Percentiles rank a stretch among this genome's conserved stretches.
Conservation (phyloP, 768 basidiomycete species). For the Ramaria sp. region DNA sequence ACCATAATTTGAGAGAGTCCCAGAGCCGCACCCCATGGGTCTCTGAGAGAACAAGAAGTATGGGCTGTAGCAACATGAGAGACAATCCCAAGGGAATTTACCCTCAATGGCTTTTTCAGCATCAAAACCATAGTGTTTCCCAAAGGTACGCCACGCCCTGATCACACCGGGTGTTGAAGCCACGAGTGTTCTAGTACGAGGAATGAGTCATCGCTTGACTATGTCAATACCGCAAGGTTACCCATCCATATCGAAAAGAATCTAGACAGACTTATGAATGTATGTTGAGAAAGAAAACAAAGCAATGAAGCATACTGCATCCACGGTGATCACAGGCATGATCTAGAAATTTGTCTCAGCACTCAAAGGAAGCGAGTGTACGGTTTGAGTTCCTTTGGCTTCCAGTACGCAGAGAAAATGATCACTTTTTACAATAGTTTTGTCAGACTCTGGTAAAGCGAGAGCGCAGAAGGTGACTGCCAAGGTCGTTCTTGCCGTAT, state of each 20-base stretch:
- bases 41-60: conserved; percentile 16
- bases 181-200: conserved; percentile 45
- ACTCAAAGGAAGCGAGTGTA: neutral
- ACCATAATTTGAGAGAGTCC: conserved; percentile 66
- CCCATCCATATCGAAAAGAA: conserved; percentile 25
- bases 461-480: too few relatives aligned
- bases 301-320: conserved; percentile 15
- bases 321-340: conserved; percentile 14
- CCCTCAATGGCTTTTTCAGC: conserved; percentile 28
- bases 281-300: neutral
- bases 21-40: conserved; percentile 69
- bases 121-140: conserved; percentile 49
- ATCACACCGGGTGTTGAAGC: conserved; percentile 82
- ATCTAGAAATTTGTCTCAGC: neutral
- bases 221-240: conserved; percentile 3
- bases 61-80: conserved; percentile 26
- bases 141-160: conserved; percentile 65
- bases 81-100: conserved; percentile 21
- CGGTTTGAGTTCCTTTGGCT: too few relatives aligned
- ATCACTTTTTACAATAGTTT: too few relatives aligned
- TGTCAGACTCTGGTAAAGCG: too few relatives aligned
- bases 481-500: too few relatives aligned
- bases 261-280: conserved; percentile 5
- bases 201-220: conserved; percentile 8
- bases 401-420: too few relatives aligned